Percentiles rank a stretch among this genome's conserved stretches.
phyloP scores from a whole-genome alignment of 2,329 filamentous ascomycete genomes.

The Blastomyces percursus region DNA sequence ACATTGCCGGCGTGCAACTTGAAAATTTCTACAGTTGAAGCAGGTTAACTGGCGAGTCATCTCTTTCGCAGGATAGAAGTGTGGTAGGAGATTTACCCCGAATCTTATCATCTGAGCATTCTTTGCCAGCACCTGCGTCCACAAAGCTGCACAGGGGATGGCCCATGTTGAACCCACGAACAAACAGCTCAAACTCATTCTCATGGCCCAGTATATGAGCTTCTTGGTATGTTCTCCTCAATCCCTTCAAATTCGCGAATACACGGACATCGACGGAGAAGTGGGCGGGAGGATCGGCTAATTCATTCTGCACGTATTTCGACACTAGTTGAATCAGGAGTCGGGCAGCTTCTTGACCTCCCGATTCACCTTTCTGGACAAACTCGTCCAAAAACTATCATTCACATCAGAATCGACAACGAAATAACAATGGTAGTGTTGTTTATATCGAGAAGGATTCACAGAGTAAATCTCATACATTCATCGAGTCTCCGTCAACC shows the following conservation, averaged over 20 bases:
- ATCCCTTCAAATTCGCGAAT: slow-evolving; percentile 31
- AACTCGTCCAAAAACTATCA: slow-evolving; percentile 26
- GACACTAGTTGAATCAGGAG: slow-evolving; percentile 20
- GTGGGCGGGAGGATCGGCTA: slow-evolving; percentile 15
- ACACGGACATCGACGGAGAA: slow-evolving; percentile 26
- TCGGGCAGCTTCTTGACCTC: slow-evolving; percentile 23
- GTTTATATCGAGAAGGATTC: background rate
- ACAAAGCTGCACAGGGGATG: slow-evolving; percentile 30
- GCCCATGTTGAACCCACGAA: slow-evolving; percentile 35
- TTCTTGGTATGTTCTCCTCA: slow-evolving; percentile 26
- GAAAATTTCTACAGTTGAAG: slow-evolving; percentile 20
- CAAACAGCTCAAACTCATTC: slow-evolving; percentile 24
- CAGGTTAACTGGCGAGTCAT: slow-evolving; percentile 6
- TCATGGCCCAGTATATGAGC: slow-evolving; percentile 18
- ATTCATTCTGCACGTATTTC: slow-evolving; percentile 18
- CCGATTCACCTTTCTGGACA: slow-evolving; percentile 21
- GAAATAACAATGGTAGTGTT: background rate
- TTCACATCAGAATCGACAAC: background rate
- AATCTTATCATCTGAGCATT: slow-evolving; percentile 35
- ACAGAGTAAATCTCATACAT: slow-evolving; percentile 17
- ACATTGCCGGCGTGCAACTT: slow-evolving; percentile 26
- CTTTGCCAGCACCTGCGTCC: slow-evolving; percentile 35
- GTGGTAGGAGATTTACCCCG: slow-evolving; percentile 22
- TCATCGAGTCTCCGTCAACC: slow-evolving; percentile 33
- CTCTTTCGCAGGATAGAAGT: background rate